Conservation (phyloP, 495 filamentous ascomycete genomes). For the Umbilicaria muhlenbergii region DNA sequence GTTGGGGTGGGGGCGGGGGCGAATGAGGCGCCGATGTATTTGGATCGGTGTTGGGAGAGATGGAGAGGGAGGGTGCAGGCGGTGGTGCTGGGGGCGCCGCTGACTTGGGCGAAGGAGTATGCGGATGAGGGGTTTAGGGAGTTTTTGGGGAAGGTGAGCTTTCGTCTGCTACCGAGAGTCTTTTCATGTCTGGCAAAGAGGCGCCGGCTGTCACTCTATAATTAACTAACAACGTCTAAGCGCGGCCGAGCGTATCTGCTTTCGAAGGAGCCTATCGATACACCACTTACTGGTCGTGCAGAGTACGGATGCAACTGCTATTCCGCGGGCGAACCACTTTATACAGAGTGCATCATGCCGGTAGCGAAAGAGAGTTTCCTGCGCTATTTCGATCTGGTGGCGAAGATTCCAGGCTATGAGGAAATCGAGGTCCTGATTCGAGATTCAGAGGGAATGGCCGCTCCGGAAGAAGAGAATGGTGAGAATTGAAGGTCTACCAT, state of each 20-base stretch:
- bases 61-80: constrained; percentile 22
- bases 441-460: neutral
- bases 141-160: constrained; percentile 31
- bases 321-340: constrained; percentile 24
- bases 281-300: constrained; percentile 26
- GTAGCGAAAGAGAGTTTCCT: constrained; percentile 23
- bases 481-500: no score
- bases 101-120: constrained; percentile 14
- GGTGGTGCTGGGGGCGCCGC: constrained; percentile 26
- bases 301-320: constrained; percentile 32
- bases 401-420: constrained; percentile 18
- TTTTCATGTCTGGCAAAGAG: no score
- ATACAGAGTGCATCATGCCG: constrained; percentile 28
- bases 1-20: constrained; percentile 47
- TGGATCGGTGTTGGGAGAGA: constrained; percentile 38
- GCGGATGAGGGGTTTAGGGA: constrained; percentile 22
- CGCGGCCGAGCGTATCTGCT: constrained; percentile 46
- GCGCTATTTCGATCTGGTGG: constrained; percentile 24
- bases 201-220: no score
- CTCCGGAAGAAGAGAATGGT: no score
- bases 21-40: constrained; percentile 33
- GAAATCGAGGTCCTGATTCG: constrained; percentile 9
- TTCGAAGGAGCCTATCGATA: constrained; percentile 30
- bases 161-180: no score
- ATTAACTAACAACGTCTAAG: constrained; percentile 16